Percentiles rank a stretch among this genome's conserved stretches.
Evolutionary conservation across 257 asterid genomes (phyloP).

Genomic region (Solanum clarkiae): DNA sequence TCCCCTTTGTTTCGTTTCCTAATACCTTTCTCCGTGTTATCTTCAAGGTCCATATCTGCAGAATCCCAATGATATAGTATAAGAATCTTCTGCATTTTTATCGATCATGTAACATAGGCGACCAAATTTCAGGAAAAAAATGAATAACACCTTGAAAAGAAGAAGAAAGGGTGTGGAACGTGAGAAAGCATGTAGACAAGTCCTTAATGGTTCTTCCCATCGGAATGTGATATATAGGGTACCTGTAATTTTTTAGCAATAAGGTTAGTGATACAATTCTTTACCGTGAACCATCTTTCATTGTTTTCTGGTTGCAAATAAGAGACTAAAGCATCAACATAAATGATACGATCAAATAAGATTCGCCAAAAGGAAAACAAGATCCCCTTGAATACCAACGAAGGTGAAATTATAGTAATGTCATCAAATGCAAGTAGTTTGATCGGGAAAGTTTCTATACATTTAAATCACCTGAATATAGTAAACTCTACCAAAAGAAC

Average conservation of each 20-base stretch:
- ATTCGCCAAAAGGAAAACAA: neutral
- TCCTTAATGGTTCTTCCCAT: constrained; percentile 36
- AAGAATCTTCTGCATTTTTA: neutral
- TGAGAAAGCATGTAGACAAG: constrained; percentile 37
- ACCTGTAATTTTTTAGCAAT: constrained; percentile 21
- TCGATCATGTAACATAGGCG: neutral
- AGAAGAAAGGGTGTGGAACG: constrained; percentile 47
- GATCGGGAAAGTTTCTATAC: neutral
- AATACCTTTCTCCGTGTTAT: constrained; percentile 1
- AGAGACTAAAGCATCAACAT: neutral
- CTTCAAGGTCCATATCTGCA: constrained; percentile 28
- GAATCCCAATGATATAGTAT: neutral
- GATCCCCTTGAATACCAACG: neutral
- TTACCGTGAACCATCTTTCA: neutral
- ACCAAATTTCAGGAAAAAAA: neutral
- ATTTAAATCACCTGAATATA: neutral
- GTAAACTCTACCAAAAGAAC: neutral
- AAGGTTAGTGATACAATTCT: neutral
- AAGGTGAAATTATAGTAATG: neutral
- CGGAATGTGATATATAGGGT: constrained; percentile 45
- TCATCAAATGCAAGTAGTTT: neutral
- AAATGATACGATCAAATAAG: neutral
- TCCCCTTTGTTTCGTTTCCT: constrained; percentile 19
- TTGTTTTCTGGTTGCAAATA: neutral
- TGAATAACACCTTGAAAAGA: constrained; percentile 31